phyloP scores from a whole-genome alignment of 2,329 filamentous ascomycete genomes.

The Myriangium duriaei region DNA sequence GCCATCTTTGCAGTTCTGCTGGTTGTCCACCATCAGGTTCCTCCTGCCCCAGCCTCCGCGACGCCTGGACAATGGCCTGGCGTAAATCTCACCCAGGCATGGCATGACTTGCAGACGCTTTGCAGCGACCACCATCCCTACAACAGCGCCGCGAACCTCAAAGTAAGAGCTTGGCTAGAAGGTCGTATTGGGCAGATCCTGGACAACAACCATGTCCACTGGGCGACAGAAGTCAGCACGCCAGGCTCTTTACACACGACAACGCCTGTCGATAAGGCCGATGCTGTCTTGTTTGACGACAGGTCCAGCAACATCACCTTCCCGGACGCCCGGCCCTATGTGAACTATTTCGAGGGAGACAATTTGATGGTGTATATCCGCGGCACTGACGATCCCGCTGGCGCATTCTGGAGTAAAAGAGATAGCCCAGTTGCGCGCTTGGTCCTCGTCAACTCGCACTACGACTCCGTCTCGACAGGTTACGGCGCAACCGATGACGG shows the following conservation, averaged over 20 bases:
- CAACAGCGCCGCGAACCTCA: conserved; percentile 74
- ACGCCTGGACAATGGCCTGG: conserved; percentile 40
- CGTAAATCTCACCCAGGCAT: conserved; percentile 73
- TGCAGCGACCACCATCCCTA: conserved; percentile 73
- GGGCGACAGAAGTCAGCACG: conserved; percentile 14
- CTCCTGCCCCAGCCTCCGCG: conserved; percentile 57
- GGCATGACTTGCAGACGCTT: conserved; percentile 67
- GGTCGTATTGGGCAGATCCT: conserved; percentile 58
- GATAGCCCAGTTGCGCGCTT: conserved; percentile 36
- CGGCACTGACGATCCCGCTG: conserved; percentile 57
- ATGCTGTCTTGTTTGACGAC: conserved; percentile 57
- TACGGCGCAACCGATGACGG: conserved; percentile 92
- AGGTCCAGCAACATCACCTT: conserved; percentile 63
- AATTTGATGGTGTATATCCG: conserved; percentile 89
- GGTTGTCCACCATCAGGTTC: conserved; percentile 63
- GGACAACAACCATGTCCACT: conserved; percentile 44
- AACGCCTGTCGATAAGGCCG: conserved; percentile 16
- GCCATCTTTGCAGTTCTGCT: conserved; percentile 56
- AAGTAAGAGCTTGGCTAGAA: conserved; percentile 65
- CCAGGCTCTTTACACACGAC: conserved; percentile 25
- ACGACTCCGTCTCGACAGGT: conserved; percentile 84
- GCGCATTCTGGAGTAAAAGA: conserved; percentile 55
- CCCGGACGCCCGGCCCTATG: conserved; percentile 16
- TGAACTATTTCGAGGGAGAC: conserved; percentile 78
- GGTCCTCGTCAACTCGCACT: conserved; percentile 88